These are phyloP conservation scores for Buxus sempervirens DNA, from an alignment of 164 flowering plant genomes.

Conservation along the genomic window DNA sequence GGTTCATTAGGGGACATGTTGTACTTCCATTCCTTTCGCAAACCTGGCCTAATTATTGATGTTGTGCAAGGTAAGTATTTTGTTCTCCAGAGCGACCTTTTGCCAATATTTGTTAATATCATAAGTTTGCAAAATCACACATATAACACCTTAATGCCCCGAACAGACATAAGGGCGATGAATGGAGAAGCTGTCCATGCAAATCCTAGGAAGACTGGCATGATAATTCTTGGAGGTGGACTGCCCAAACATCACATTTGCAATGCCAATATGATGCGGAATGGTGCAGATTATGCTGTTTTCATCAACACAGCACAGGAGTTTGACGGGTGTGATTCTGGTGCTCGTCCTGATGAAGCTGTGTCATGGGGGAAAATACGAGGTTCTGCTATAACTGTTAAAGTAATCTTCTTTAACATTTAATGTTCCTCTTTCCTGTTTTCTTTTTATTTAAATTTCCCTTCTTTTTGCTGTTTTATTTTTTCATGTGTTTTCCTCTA, in stretches of 20 bases:
- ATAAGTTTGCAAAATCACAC: constrained; percentile 52
- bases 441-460: not conserved
- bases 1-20: constrained; percentile 97
- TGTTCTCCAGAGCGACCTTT: not conserved
- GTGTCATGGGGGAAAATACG: constrained; percentile 96
- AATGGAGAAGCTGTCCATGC: constrained; percentile 93
- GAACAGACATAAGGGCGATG: constrained; percentile 82
- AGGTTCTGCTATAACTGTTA: constrained; percentile 80
- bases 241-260: constrained; percentile 96
- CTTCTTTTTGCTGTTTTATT: not conserved
- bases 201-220: constrained; percentile 78
- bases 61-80: constrained; percentile 63
- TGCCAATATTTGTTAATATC: not conserved
- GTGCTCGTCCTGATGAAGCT: constrained; percentile 97
- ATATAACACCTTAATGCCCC: constrained; percentile 39
- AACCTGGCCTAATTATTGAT: constrained; percentile 77
- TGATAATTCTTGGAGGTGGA: constrained; percentile 92
- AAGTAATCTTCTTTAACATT: constrained; percentile 40
- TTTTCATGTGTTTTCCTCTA: not conserved
- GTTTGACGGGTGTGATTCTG: constrained; percentile 97
- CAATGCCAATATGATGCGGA: constrained; percentile 98
- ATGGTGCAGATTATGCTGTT: constrained; percentile 96
- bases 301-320: constrained; percentile 95
- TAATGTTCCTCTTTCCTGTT: not conserved
- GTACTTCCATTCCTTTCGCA: constrained; percentile 82